A percentile compares a stretch with the other conserved stretches of the same genome.
Evolutionary conservation across 1,284 basidiomycete genomes (phyloP).

Genomic region (Peniophora sp.): DNA sequence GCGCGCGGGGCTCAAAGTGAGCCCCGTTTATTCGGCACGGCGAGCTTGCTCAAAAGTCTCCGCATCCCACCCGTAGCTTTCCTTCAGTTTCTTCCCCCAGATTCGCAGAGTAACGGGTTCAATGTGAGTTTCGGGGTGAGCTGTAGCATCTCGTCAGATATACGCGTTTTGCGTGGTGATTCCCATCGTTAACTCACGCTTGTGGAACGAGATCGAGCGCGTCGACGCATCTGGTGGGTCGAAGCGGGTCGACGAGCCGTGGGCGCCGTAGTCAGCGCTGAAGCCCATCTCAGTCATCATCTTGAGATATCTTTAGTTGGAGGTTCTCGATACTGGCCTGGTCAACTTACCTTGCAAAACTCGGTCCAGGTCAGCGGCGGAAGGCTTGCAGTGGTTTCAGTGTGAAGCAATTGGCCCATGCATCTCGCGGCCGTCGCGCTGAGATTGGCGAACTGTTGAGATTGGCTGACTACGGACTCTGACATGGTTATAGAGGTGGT

Average conservation of each 20-base stretch:
- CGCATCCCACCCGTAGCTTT: constrained; percentile 63
- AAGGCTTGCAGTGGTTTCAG: constrained; percentile 46
- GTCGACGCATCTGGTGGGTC: constrained; percentile 47
- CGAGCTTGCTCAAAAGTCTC: constrained; percentile 36
- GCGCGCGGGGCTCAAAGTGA: too few relatives aligned
- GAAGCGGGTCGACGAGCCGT: constrained; percentile 76
- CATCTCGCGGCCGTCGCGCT: constrained; percentile 48
- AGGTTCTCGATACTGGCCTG: background rate
- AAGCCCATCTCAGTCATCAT: constrained; percentile 76
- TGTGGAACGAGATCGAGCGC: constrained; percentile 62
- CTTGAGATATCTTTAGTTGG: constrained; percentile 24
- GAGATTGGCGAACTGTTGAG: constrained; percentile 35
- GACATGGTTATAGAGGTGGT: too few relatives aligned
- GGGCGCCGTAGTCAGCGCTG: constrained; percentile 61
- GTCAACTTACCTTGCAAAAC: constrained; percentile 40
- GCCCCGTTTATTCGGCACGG: too few relatives aligned
- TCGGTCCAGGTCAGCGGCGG: constrained; percentile 67
- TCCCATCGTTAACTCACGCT: constrained; percentile 42
- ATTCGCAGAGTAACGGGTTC: constrained; percentile 41
- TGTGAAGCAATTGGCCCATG: constrained; percentile 59
- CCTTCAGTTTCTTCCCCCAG: constrained; percentile 51
- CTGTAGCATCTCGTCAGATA: constrained; percentile 25
- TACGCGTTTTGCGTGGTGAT: too few relatives aligned
- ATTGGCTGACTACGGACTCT: too few relatives aligned
- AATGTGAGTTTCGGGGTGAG: constrained; percentile 65